Base-by-base conservation (phyloP, 208 protist genomes). In the Naegleria gruberi region DNA sequence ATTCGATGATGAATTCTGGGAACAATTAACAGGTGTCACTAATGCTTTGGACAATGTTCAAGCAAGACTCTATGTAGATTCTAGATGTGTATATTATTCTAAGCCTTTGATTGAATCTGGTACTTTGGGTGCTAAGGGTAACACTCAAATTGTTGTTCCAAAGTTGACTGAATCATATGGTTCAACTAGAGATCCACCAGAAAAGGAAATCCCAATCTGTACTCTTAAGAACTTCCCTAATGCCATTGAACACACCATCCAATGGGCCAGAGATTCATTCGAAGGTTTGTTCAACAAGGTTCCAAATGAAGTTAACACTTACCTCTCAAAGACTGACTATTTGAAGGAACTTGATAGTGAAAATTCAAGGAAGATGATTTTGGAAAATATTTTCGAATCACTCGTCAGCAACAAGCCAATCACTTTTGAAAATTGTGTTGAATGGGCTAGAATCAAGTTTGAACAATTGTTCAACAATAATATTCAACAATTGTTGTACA, bases 151-250 rank as follows among this genome's bases (percentile, higher is more conserved):
- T 8, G 95, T 99, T 55, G 96, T 99, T 51, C 99, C 99, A 19
- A 92, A 94, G 45, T 91, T 99, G 45, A 99, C 99, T 40, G 98
- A 99, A 94, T 98, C 95, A 86, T 99, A 99, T 95, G 95, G 96
- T 87, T 97, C 95, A 40, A 98, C 95, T 77, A 94, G 95, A 89
- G 98, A 99, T 93, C 98, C 98, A 40, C 98, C 98, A 42, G 98
- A 99, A 93, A 98, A 99, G 93, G 94, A 94, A 12, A 99, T 99
- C 91, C 98, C 99, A 42, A 95, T 99, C n/a, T 99, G 99, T 94
- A 99, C 99, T 26, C 94, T 99, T 34, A 99, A 99, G 93, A 99
- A 99, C 94, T 99, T 99, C 94, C 99, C 99, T n/a, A 98, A 99
- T 93, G 93, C 95, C 42, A 99, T 99, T 93, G 98, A 99, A 93